Base-by-base conservation (phyloP, 1,139 yeast genomes). In the Zygosaccharomyces sapae region DNA sequence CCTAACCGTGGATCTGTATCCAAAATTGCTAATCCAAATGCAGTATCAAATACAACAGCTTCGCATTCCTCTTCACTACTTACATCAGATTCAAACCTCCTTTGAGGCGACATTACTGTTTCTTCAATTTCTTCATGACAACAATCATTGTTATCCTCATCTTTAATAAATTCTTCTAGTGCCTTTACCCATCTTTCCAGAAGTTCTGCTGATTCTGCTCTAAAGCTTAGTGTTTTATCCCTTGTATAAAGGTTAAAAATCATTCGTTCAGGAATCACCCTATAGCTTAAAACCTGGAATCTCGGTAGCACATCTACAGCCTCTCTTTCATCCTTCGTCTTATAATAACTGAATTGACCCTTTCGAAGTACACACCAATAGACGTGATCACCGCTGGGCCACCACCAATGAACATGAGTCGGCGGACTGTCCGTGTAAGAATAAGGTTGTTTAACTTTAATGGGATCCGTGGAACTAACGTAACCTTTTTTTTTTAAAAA, bases 311-410 rank as follows among this genome's bases (percentile, higher is more conserved):
- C 81, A 44, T 68, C 70, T 38, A 72, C 67, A 0, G 84, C 80
- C 58, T 79, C 77, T 59, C 79, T 74, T 57, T 81, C 86, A 33
- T 72, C 65, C 13, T 74, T 71, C 55, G 80, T 82, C 57, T 79
- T 79, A 61, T 81, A 81, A 60, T 76, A 79, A 12, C 80, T 70
- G 33, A 81, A 67, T 57, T 79, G 85, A 43, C 74, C 70, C 16
- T 69, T 68, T 34, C 86, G 66, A 10, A 81, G 66, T 2, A 79
- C 83, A 53, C 79, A 77, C 86, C 86, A 81, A 36, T 50, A 56
- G 33, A 38, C 33, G 20, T 47, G 50, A 19, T 47, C 47, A 33
- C 39, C 35, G 5, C 37, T 20, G 4, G 47, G 47, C 50, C 47
- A 44, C 45, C 47, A 33, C 45, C 45, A 36, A 27, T 44, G 47